Conservation (phyloP, 202 grass and related monocot genomes). For the Digitaria exilis region DNA sequence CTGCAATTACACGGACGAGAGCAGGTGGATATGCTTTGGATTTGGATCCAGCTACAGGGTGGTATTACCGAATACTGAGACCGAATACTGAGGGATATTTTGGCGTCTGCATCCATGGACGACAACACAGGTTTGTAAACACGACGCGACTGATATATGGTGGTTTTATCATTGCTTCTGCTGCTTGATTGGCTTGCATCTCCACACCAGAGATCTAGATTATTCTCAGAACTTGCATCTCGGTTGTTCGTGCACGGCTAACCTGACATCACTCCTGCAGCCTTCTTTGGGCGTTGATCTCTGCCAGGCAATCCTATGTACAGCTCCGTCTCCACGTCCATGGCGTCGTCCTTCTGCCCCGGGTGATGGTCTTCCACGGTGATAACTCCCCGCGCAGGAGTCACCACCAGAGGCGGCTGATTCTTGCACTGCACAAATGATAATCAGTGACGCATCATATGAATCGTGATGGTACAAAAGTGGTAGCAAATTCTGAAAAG, state of each 20-base stretch:
- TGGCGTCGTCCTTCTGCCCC: neutral
- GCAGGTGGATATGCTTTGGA: neutral
- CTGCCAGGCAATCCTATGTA: constrained; percentile 71
- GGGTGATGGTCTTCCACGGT: neutral
- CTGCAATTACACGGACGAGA: neutral
- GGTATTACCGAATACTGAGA: constrained; percentile 25
- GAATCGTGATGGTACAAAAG: neutral
- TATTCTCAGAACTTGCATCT: constrained; percentile 21
- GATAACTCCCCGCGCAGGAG: neutral
- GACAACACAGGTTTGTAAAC: constrained; percentile 32
- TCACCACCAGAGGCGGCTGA: neutral
- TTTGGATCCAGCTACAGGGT: constrained; percentile 19
- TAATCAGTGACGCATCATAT: constrained; percentile 3
- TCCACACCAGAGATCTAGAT: constrained; percentile 19
- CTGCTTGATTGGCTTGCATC: constrained; percentile 12
- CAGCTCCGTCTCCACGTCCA: constrained; percentile 74
- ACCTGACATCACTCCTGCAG: neutral
- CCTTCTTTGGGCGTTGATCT: constrained; percentile 1
- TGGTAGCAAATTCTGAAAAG: neutral
- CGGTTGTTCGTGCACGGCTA: neutral
- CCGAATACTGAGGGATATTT: neutral
- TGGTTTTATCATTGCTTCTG: neutral
- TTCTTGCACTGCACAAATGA: constrained; percentile 43
- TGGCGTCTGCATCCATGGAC: constrained; percentile 17
- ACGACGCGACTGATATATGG: neutral